Conservation (phyloP, 805 yeast genomes). For the Millerozyma acaciae region DNA sequence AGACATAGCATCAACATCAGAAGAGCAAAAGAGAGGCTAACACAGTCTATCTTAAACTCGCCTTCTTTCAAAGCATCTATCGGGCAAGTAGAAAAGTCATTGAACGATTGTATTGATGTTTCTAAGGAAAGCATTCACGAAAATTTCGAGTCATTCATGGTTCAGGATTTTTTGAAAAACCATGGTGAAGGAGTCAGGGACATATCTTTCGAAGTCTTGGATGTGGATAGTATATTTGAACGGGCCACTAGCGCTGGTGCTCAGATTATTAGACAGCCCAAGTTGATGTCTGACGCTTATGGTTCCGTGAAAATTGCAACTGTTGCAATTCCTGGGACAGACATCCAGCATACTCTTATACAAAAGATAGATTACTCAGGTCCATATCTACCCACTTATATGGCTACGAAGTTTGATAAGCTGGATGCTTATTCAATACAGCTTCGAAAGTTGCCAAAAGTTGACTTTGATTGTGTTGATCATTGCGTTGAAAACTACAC, state of each 20-base stretch:
- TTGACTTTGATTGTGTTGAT: constrained; percentile 50
- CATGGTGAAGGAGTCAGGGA: constrained; percentile 87
- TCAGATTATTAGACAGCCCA: constrained; percentile 23
- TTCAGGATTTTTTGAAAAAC: constrained; percentile 22
- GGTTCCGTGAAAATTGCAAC: constrained; percentile 56
- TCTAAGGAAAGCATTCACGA: constrained; percentile 17
- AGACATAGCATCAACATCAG: constrained; percentile 4
- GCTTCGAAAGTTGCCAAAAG: constrained; percentile 22
- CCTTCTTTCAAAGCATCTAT: constrained; percentile 8
- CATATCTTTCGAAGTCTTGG: constrained; percentile 59
- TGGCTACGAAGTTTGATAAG: constrained; percentile 2
- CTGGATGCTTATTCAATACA: constrained; percentile 1
- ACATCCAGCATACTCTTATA: constrained; percentile 66
- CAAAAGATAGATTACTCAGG: constrained; percentile 43
- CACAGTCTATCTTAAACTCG: constrained; percentile 12
- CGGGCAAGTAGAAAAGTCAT: constrained; percentile 9
- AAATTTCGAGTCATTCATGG: constrained; percentile 10
- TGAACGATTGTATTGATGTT: constrained; percentile 12
- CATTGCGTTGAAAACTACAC: constrained; percentile 79
- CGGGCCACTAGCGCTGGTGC: constrained; percentile 57
- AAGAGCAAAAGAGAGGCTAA: constrained; percentile 4
- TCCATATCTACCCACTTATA: constrained; percentile 44
- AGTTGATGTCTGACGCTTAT: constrained; percentile 33
- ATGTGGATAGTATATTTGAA: constrained; percentile 42
- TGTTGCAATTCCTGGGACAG: constrained; percentile 44